phyloP scores from a whole-genome alignment of 805 yeast species.

The Candida manassasensis region DNA sequence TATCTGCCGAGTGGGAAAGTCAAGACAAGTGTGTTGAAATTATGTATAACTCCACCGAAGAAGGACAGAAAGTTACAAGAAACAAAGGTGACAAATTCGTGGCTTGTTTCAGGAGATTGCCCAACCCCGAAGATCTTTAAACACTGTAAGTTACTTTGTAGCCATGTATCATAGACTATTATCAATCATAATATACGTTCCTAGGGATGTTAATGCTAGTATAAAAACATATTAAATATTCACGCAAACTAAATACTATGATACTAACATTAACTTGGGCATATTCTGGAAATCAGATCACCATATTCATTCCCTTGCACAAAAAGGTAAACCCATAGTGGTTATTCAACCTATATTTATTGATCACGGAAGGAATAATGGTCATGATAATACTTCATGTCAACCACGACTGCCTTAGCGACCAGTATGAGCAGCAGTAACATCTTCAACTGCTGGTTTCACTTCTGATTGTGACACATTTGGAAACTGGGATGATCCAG shows the following conservation, averaged over 20 bases:
- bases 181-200: neutral
- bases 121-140: constrained; percentile 43
- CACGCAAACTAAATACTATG: neutral
- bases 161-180: constrained; percentile 1
- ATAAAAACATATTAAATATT: constrained; percentile 1
- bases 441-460: constrained; percentile 12
- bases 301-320: too few relatives aligned
- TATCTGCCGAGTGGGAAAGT: constrained; percentile 72
- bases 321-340: too few relatives aligned
- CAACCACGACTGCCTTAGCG: too few relatives aligned
- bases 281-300: too few relatives aligned
- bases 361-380: too few relatives aligned
- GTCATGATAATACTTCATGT: too few relatives aligned
- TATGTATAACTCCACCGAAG: constrained; percentile 94
- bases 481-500: constrained; percentile 38
- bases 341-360: too few relatives aligned
- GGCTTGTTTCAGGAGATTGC: constrained; percentile 79
- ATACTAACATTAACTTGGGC: too few relatives aligned
- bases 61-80: constrained; percentile 93
- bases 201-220: too few relatives aligned
- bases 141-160: neutral
- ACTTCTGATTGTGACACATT: constrained; percentile 30
- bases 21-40: constrained; percentile 76
- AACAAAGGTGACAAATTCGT: constrained; percentile 83
- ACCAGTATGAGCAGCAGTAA: constrained; percentile 1